Evolutionary conservation across 768 basidiomycete species (phyloP).

Genomic region (Xerocomus spinulosus): DNA sequence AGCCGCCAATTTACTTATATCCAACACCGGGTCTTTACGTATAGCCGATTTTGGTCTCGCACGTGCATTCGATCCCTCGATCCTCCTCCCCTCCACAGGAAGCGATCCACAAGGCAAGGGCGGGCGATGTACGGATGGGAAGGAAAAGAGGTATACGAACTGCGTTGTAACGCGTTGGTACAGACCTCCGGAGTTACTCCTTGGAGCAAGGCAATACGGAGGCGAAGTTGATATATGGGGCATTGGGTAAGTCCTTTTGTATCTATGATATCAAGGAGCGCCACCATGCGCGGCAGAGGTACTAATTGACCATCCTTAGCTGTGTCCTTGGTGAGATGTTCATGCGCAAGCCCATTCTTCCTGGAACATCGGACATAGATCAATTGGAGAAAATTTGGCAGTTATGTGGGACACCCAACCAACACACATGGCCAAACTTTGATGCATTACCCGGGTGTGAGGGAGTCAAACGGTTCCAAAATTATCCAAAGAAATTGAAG

Average conservation of each 20-base stretch:
- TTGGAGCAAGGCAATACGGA: conserved; percentile 87
- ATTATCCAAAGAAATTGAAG: conserved; percentile 52
- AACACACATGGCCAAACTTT: conserved; percentile 75
- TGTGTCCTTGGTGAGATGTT: conserved; percentile 99
- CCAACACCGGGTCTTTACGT: conserved; percentile 74
- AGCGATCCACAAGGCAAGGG: conserved; percentile 18
- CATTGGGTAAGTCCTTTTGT: conserved; percentile 60
- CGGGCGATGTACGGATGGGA: conserved; percentile 38
- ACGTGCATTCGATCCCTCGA: conserved; percentile 61
- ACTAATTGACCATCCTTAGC: conserved; percentile 35
- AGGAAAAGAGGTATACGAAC: conserved; percentile 82
- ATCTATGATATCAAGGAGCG: neutral
- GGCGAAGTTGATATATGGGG: conserved; percentile 98
- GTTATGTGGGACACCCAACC: conserved; percentile 84
- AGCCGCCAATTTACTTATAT: conserved; percentile 93
- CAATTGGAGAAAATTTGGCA: conserved; percentile 88
- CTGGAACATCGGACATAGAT: conserved; percentile 85
- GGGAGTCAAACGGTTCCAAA: conserved; percentile 62
- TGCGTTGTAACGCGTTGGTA: conserved; percentile 96
- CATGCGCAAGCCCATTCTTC: conserved; percentile 76
- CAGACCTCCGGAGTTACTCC: conserved; percentile 84
- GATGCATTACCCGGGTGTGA: conserved; percentile 76
- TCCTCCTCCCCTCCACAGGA: conserved; percentile 29
- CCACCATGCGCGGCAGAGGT: neutral
- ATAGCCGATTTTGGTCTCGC: conserved; percentile 98